Evolutionary conservation across 805 yeast genomes (phyloP).

Genomic region (Hanseniaspora thailandica): DNA sequence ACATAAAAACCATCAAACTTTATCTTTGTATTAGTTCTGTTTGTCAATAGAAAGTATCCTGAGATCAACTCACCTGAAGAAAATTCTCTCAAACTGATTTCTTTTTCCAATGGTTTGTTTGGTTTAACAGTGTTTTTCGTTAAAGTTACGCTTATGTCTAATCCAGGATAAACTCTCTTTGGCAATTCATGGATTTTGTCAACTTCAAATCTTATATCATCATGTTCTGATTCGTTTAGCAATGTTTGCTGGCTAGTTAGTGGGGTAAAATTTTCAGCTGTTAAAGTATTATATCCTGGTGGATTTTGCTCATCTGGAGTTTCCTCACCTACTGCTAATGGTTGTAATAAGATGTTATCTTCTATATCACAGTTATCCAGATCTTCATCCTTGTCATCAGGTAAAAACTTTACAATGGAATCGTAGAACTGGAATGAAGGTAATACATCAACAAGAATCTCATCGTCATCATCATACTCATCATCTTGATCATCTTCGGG

Average conservation of each 20-base stretch:
- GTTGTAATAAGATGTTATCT: conserved; percentile 2
- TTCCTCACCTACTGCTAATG: not conserved
- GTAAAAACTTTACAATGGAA: conserved; percentile 22
- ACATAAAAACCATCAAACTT: conserved; percentile 50
- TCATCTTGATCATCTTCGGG: conserved; percentile 1
- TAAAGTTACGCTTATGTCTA: conserved; percentile 21
- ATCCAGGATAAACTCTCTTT: conserved; percentile 16
- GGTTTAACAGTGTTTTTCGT: conserved; percentile 21
- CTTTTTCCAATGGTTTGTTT: conserved; percentile 22
- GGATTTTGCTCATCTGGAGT: not conserved
- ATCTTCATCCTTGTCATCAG: conserved; percentile 21
- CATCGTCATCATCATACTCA: conserved; percentile 7
- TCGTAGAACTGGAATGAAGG: conserved; percentile 25
- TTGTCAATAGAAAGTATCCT: conserved; percentile 40
- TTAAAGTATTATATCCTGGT: conserved; percentile 6
- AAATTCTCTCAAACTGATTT: conserved; percentile 35
- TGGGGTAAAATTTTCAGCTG: not conserved
- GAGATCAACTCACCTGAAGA: conserved; percentile 44
- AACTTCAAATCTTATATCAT: conserved; percentile 9
- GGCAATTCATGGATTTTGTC: conserved; percentile 23
- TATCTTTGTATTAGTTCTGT: conserved; percentile 32
- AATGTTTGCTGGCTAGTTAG: not conserved
- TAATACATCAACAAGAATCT: conserved; percentile 20
- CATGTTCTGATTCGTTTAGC: not conserved
- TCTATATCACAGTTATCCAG: conserved; percentile 13